Base-by-base conservation (phyloP, 805 yeast species). In the Wickerhamiella sergipiensis region DNA sequence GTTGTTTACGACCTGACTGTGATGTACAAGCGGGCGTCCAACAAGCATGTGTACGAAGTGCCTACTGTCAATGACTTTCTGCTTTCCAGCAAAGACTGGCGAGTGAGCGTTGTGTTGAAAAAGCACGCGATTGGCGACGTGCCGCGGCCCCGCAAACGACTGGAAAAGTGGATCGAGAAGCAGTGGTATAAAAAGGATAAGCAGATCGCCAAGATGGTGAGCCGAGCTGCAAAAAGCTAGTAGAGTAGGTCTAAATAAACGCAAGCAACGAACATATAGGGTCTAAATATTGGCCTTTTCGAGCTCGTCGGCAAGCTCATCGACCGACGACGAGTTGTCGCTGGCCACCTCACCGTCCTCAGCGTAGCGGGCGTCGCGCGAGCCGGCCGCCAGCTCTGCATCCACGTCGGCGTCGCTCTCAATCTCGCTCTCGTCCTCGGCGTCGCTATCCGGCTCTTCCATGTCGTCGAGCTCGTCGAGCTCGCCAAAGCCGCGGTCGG, bases 401-500 rank as follows among this genome's bases (percentile, higher is more conserved):
- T 53, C 53, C 36, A 51, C 47, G 62, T 78, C 82, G 53, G 68
- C 72, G 47, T 78, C 86, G 46, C 76, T 82, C 45, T 77, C 85
- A 2, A 71, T 81, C 5, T 73, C 80, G 10, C 75, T 81, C 18
- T 75, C 82, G 3, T 76, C 83, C 21, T 80, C 85, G 51, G 80
- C 86, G 50, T 79, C 86, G 22, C 78, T 85, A 46, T 79, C 78
- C 55, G 79, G 79, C 66, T 87, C 96, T 71, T 90, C 98, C 69
- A 92, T 77, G 59, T 92, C 98, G 60, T 90, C 97, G 47, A 92
- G 74, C 64, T 92, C 98, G 61, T 90, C 95, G 33, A 92, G 71
- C 64, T 83, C 90, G 54, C 95, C 95, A 52, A 71, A 67, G 0
- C 89, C 92, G 61, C 87, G 78, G 40, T 73, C 76, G 51, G 77